A percentile compares a stretch with the other conserved stretches of the same genome.
These are phyloP conservation scores for Penicillium sp. DNA, from an alignment of 2,329 filamentous ascomycete species.

Conservation along the genomic window DNA sequence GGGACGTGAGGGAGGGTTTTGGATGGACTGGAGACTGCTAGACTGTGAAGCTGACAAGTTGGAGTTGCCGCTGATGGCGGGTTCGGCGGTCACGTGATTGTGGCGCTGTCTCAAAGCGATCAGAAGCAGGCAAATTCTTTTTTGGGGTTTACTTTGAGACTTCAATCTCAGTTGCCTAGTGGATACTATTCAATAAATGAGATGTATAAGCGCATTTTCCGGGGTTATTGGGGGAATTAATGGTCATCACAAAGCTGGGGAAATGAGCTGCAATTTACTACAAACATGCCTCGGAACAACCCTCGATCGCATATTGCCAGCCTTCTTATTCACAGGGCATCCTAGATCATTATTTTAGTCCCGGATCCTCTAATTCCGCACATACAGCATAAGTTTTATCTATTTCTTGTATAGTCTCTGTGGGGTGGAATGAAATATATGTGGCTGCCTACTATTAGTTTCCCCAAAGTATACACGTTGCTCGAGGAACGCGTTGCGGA, in stretches of 20 bases:
- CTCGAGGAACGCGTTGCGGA: constrained; percentile 1
- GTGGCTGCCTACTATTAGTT: constrained; percentile 3
- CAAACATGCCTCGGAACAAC: neutral
- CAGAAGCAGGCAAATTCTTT: constrained; percentile 1
- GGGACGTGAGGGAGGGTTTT: neutral
- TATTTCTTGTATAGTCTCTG: neutral
- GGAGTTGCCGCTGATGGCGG: constrained; percentile 24
- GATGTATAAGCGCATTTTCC: neutral
- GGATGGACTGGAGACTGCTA: constrained; percentile 7
- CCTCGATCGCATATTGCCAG: neutral
- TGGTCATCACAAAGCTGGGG: neutral
- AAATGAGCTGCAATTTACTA: constrained; percentile 1
- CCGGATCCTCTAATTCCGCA: neutral
- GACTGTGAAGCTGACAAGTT: constrained; percentile 22
- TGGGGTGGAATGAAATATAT: neutral
- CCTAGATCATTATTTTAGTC: neutral
- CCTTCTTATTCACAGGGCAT: neutral
- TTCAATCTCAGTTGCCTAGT: neutral
- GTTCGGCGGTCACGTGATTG: constrained; percentile 22
- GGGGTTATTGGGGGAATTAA: neutral
- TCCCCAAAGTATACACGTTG: constrained; percentile 1
- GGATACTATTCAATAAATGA: neutral
- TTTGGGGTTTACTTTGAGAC: neutral
- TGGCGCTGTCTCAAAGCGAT: constrained; percentile 21
- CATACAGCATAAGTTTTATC: neutral